Percentiles rank a stretch among this genome's conserved stretches.
These are phyloP conservation scores for Aspergillus jensenii DNA, from an alignment of 2,329 filamentous ascomycete genomes.

Conservation along the genomic window DNA sequence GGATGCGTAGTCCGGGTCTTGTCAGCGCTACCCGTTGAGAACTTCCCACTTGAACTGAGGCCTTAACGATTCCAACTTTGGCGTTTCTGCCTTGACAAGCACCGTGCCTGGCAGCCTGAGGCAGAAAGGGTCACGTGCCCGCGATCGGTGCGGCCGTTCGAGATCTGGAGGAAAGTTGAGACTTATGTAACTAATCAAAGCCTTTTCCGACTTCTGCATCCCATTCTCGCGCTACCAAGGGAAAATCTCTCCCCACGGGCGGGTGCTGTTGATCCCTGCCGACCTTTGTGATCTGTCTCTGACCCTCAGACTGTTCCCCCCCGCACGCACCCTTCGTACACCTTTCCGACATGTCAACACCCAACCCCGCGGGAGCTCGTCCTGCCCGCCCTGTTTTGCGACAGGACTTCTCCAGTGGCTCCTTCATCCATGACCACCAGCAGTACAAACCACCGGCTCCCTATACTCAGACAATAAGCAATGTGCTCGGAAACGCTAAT, in stretches of 20 bases:
- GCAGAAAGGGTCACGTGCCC: neutral
- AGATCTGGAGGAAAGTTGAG: neutral
- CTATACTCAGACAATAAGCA: slow-evolving; percentile 35
- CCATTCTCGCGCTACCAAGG: slow-evolving; percentile 5
- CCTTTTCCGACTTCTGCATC: neutral
- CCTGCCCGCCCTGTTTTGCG: slow-evolving; percentile 43
- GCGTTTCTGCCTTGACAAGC: neutral
- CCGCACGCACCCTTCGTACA: neutral
- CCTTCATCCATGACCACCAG: slow-evolving; percentile 50
- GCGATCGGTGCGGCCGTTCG: slow-evolving; percentile 3
- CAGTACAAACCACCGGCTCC: slow-evolving; percentile 45
- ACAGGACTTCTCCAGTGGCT: slow-evolving; percentile 43
- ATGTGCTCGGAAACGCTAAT: slow-evolving; percentile 34
- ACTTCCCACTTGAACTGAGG: neutral
- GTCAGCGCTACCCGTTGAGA: neutral
- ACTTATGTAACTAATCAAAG: neutral
- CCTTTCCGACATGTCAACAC: slow-evolving; percentile 28
- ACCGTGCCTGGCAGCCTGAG: slow-evolving; percentile 2
- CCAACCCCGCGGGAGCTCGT: slow-evolving; percentile 28
- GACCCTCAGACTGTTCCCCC: slow-evolving; percentile 1
- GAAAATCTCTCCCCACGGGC: slow-evolving; percentile 6
- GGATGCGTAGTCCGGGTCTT: neutral
- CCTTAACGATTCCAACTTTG: neutral
- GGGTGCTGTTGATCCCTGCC: slow-evolving; percentile 11
- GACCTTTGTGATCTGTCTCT: slow-evolving; percentile 2